phyloP scores from a whole-genome alignment of 179 eudicot species.

The Beta lomatogona region DNA sequence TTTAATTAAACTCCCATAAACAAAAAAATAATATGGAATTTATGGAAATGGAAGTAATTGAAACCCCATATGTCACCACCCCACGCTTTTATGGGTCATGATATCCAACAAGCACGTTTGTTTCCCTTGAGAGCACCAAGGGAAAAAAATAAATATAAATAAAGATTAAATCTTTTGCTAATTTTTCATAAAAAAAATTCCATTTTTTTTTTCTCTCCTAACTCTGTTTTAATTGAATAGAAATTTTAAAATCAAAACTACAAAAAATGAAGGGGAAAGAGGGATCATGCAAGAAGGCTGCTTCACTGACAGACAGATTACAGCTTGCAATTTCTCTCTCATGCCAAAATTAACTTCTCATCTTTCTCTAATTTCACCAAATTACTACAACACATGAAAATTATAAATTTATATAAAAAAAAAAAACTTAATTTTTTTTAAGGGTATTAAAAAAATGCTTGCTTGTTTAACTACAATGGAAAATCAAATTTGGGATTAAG shows the following conservation, averaged over 20 bases:
- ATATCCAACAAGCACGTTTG: constrained; percentile 73
- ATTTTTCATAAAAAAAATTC: background rate
- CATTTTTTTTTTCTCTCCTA: background rate
- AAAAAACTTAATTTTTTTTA: background rate
- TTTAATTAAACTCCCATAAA: constrained; percentile 32
- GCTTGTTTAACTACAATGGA: no score
- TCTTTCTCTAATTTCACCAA: constrained; percentile 27
- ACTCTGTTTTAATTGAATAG: background rate
- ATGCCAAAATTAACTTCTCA: constrained; percentile 22
- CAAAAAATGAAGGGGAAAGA: constrained; percentile 20
- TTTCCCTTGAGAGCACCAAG: constrained; percentile 38
- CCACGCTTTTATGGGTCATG: constrained; percentile 63
- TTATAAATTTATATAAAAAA: no score
- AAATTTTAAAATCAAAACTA: constrained; percentile 10
- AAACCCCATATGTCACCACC: constrained; percentile 32
- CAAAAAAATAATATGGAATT: constrained; percentile 30
- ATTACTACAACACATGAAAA: background rate
- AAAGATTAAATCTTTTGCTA: constrained; percentile 7
- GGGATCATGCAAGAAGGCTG: constrained; percentile 95
- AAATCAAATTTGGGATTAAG: no score
- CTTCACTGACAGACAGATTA: constrained; percentile 68
- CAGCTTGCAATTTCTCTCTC: constrained; percentile 65
- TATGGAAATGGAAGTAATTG: constrained; percentile 21
- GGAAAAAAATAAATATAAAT: background rate
- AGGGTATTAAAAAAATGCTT: no score